Conservation (phyloP, 1,139 yeast species). For the Pneumocystis jirovecii region DNA sequence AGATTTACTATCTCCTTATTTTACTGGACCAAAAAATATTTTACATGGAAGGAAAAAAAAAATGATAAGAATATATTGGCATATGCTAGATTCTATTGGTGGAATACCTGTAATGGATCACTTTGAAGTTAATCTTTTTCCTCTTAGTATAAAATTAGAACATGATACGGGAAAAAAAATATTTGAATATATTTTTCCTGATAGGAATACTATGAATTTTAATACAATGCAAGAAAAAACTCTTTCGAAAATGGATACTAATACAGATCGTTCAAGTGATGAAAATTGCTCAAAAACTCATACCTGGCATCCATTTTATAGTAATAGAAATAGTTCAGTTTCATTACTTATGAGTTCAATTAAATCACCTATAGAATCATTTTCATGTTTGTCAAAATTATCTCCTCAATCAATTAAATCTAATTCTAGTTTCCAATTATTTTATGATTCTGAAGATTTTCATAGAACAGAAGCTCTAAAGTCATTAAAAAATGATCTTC, state of each 20-base stretch:
- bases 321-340: not conserved
- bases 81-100: constrained; percentile 64
- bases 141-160: constrained; percentile 61
- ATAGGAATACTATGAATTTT: constrained; percentile 20
- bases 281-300: not conserved
- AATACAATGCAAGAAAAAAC: constrained; percentile 4
- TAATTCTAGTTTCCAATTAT: not conserved
- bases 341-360: not conserved
- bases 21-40: constrained; percentile 20
- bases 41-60: constrained; percentile 17
- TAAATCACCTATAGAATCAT: constrained; percentile 2
- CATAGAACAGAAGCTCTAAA: not conserved
- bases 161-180: constrained; percentile 48
- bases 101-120: constrained; percentile 59
- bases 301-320: not conserved
- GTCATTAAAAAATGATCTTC: not conserved
- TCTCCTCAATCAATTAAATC: not conserved
- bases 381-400: not conserved
- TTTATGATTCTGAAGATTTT: not conserved
- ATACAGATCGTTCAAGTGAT: constrained; percentile 1
- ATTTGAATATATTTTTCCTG: constrained; percentile 53
- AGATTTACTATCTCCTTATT: constrained; percentile 47
- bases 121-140: constrained; percentile 39
- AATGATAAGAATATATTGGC: constrained; percentile 51
- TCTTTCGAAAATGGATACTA: not conserved